Evolutionary conservation across 768 basidiomycete species (phyloP).

Genomic region (Kwoniella shandongensis): DNA sequence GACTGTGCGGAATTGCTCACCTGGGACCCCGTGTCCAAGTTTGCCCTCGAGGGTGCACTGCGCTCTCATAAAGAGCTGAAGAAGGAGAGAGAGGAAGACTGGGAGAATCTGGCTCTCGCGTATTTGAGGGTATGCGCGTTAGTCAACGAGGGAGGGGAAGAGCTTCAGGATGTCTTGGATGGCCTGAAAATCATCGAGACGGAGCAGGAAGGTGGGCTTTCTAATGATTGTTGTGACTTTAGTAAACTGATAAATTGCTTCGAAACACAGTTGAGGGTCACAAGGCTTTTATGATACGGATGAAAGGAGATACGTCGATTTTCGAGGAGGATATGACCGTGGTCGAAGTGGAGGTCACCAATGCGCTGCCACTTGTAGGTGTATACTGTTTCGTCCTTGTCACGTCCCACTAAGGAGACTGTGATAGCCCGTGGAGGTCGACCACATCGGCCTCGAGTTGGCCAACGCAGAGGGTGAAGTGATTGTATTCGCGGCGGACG

Average conservation of each 20-base stretch:
- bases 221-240: no score
- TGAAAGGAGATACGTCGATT: constrained; percentile 57
- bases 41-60: constrained; percentile 73
- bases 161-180: constrained; percentile 20
- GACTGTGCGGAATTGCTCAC: constrained; percentile 32
- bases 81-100: constrained; percentile 68
- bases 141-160: constrained; percentile 9
- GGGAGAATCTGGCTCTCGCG: constrained; percentile 73
- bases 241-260: no score
- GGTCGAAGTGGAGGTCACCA: constrained; percentile 64
- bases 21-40: constrained; percentile 59
- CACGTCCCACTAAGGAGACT: constrained; percentile 16
- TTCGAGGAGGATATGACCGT: constrained; percentile 67
- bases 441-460: constrained; percentile 41
- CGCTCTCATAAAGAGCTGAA: constrained; percentile 64
- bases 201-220: constrained; percentile 42
- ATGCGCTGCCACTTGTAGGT: constrained; percentile 74
- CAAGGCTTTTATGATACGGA: constrained; percentile 31
- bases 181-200: constrained; percentile 24
- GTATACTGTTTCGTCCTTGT: background rate
- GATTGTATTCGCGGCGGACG: constrained; percentile 60
- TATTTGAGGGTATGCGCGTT: constrained; percentile 65
- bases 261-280: constrained; percentile 18
- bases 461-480: constrained; percentile 24
- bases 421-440: constrained; percentile 62